Evolutionary conservation across 768 basidiomycete genomes (phyloP), one percentile per base, ranked within the genome.

Genomic region (Termitomyces sp.): DNA sequence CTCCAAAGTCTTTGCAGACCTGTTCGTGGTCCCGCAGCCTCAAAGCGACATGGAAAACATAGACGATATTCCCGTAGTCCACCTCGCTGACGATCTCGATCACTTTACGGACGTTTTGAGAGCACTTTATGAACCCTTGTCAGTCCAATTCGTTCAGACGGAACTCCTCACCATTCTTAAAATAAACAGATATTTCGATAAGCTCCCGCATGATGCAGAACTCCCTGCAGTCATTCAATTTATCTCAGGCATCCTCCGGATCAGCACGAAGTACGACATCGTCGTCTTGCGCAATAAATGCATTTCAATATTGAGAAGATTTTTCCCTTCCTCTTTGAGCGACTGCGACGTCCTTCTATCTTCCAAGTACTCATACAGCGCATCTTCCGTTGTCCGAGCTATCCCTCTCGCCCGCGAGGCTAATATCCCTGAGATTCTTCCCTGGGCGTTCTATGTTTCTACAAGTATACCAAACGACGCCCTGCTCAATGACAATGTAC

Each of bases 361-460:
- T 16, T 68, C 71, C 33, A 66, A 73, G 28, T 71, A 71, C 35
- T 64, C 70, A 51, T 78, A 78, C 53, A 63, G 68, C 1, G 68
- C 74, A 11, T 65, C 68, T 1, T 71, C 72, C 28, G 70, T 78
- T 44, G 72, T 76, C 20, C 70, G 73, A 38, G 70, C 75, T n/a
- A 77, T 78, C 32, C 73, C 72, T 5, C 70, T 78, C 28, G 76
- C 76, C 2, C 68, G 73, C 16, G 72, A 72, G 48, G 69, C 72
- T 14, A 73, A 72, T 47, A 65, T 78, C 20, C 76, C 74, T 9
- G 71, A 71, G 52, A 73, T 78, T 22, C 71, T 78, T 1, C 76
- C 76, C 1, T 78, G 76, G 76, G 76, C 76, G 1, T 76, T 74
- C 62, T 78, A 78, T 55, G 72, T 77, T 55, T 76, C 74, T 47